phyloP scores from a whole-genome alignment of 2,329 filamentous ascomycete genomes.

The Stachybotrys echinatus region DNA sequence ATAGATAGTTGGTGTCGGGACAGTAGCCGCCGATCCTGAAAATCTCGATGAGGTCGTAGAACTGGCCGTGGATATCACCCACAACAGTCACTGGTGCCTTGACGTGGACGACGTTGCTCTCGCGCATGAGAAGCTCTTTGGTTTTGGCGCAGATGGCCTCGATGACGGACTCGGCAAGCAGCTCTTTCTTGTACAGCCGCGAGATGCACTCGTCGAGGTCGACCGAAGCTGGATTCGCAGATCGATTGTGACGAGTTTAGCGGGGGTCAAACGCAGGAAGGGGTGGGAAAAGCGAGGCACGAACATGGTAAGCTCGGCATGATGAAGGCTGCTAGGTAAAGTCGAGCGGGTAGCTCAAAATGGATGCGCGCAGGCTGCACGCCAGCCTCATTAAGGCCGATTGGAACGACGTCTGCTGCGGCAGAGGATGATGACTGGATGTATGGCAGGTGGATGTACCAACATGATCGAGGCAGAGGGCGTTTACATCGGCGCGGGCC shows the following conservation, averaged over 20 bases:
- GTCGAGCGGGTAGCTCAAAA: neutral
- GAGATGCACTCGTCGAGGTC: conserved; percentile 98
- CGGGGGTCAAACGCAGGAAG: conserved; percentile 3
- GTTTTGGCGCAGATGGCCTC: conserved; percentile 99
- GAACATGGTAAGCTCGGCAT: conserved; percentile 55
- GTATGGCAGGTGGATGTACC: conserved; percentile 26
- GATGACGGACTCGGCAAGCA: conserved; percentile 94
- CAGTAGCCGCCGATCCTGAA: conserved; percentile 97
- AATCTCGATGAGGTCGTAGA: conserved; percentile 98
- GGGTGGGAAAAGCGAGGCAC: conserved; percentile 14
- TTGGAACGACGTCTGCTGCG: conserved; percentile 26
- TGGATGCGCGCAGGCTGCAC: conserved; percentile 7
- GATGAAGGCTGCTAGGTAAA: conserved; percentile 16
- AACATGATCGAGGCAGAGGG: conserved; percentile 33
- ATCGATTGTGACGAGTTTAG: neutral
- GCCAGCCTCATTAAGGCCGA: conserved; percentile 40
- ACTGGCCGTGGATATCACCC: conserved; percentile 97
- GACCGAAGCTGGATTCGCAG: conserved; percentile 67
- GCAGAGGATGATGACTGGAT: conserved; percentile 28
- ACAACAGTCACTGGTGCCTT: conserved; percentile 93
- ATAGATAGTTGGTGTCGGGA: conserved; percentile 97
- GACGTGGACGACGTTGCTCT: conserved; percentile 99
- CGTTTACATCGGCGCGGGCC: conserved; percentile 24
- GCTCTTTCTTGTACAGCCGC: conserved; percentile 92
- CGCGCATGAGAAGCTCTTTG: conserved; percentile 97